These are phyloP conservation scores for Pseudotsuga menziesii DNA, from an alignment of 75 land plant genomes.

Conservation along the genomic window DNA sequence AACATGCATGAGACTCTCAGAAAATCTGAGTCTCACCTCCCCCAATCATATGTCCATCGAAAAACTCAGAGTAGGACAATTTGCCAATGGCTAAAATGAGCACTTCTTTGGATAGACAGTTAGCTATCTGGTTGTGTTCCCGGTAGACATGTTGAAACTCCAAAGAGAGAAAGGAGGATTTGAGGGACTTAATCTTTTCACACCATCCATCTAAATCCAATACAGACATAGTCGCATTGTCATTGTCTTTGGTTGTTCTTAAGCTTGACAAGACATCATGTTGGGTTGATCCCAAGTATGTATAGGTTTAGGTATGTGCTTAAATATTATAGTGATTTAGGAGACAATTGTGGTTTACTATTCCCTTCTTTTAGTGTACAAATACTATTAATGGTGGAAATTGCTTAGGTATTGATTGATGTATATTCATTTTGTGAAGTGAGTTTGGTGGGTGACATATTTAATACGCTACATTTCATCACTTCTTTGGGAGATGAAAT, in stretches of 20 bases:
- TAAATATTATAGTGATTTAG: not conserved
- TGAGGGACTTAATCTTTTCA: too few relatives aligned
- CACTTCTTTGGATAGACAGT: too few relatives aligned
- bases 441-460: conserved; percentile 84
- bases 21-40: too few relatives aligned
- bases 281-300: conserved; percentile 62
- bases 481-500: conserved; percentile 76
- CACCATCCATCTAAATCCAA: too few relatives aligned
- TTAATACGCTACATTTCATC: conserved; percentile 76
- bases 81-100: too few relatives aligned
- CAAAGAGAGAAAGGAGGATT: too few relatives aligned
- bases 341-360: not conserved
- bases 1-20: too few relatives aligned
- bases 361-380: not conserved
- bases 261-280: conserved; percentile 65
- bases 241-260: conserved; percentile 58
- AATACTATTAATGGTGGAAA: not conserved
- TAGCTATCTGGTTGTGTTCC: too few relatives aligned
- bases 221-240: too few relatives aligned
- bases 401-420: not conserved
- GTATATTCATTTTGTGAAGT: conserved; percentile 33
- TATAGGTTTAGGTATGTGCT: not conserved
- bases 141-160: too few relatives aligned
- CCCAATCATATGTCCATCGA: too few relatives aligned
- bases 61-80: too few relatives aligned